Conservation (phyloP, 441 rosid genomes). For the Manihot esculenta region DNA sequence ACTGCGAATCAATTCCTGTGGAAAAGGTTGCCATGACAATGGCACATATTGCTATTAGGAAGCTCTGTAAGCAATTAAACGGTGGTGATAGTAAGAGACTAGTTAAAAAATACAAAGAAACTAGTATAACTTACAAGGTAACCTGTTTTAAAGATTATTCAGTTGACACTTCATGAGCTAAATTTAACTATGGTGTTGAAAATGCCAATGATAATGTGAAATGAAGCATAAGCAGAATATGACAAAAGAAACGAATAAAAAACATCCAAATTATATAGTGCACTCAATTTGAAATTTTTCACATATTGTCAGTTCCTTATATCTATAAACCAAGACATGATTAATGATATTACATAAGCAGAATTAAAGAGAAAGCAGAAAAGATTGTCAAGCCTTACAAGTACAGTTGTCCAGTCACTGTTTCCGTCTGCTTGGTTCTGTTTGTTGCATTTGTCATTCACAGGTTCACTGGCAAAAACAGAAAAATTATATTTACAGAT, state of each 20-base stretch:
- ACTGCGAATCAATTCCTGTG: constrained; percentile 85
- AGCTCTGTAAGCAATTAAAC: constrained; percentile 46
- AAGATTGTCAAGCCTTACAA: constrained; percentile 40
- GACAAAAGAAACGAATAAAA: too few species aligned
- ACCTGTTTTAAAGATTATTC: neutral
- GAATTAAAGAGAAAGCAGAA: neutral
- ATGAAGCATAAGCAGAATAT: too few species aligned
- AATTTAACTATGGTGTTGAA: neutral
- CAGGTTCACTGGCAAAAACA: constrained; percentile 63
- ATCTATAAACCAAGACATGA: neutral
- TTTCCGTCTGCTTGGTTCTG: constrained; percentile 40
- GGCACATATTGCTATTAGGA: constrained; percentile 75
- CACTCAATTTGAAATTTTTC: too few species aligned
- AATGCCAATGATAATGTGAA: neutral
- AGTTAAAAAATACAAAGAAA: neutral
- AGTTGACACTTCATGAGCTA: neutral
- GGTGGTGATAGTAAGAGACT: neutral
- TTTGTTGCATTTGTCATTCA: constrained; percentile 46
- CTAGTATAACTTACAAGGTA: neutral
- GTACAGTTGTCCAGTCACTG: constrained; percentile 64
- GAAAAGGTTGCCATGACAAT: constrained; percentile 92
- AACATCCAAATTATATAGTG: neutral
- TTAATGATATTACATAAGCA: neutral
- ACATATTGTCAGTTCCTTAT: too few species aligned
- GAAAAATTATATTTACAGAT: neutral